Evolutionary conservation across 2,329 filamentous ascomycete genomes (phyloP).

Genomic region (Stemphylium lycopersici): DNA sequence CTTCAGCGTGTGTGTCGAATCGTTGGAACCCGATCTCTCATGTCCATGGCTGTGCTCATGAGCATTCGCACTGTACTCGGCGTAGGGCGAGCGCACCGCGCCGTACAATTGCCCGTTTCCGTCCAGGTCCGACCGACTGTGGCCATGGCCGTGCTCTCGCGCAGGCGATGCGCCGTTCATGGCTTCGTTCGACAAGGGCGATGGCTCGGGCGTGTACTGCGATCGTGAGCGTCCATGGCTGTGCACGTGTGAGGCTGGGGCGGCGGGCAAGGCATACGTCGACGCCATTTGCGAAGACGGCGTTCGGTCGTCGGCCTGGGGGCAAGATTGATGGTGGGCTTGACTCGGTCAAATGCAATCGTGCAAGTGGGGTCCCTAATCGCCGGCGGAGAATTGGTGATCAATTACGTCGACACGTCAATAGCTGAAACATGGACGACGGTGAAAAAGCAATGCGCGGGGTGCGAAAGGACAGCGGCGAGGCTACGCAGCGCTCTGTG

Average conservation of each 20-base stretch:
- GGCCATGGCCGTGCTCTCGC: slow-evolving; percentile 36
- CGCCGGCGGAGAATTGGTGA: neutral
- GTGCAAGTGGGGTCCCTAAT: slow-evolving; percentile 6
- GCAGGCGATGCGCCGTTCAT: slow-evolving; percentile 30
- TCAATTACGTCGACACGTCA: slow-evolving; percentile 1
- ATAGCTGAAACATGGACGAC: neutral
- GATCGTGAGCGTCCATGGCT: slow-evolving; percentile 50
- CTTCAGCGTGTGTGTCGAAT: slow-evolving; percentile 39
- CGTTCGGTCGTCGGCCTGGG: slow-evolving; percentile 20
- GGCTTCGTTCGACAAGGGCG: slow-evolving; percentile 26
- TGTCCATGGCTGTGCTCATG: slow-evolving; percentile 32
- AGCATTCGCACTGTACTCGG: slow-evolving; percentile 33
- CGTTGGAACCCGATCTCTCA: slow-evolving; percentile 32
- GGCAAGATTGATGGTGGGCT: slow-evolving; percentile 13
- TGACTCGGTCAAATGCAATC: slow-evolving; percentile 17
- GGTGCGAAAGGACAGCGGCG: slow-evolving; percentile 4
- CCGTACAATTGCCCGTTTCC: slow-evolving; percentile 44
- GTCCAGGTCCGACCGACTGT: slow-evolving; percentile 43
- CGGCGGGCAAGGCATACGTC: slow-evolving; percentile 53
- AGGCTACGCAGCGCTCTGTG: slow-evolving; percentile 16
- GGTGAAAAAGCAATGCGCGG: slow-evolving; percentile 10
- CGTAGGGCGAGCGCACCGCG: slow-evolving; percentile 37
- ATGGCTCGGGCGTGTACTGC: slow-evolving; percentile 39
- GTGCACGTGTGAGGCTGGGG: slow-evolving; percentile 40
- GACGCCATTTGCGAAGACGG: slow-evolving; percentile 49